Evolutionary conservation across 441 rosid species (phyloP).

Genomic region (Erodium moschatum): DNA sequence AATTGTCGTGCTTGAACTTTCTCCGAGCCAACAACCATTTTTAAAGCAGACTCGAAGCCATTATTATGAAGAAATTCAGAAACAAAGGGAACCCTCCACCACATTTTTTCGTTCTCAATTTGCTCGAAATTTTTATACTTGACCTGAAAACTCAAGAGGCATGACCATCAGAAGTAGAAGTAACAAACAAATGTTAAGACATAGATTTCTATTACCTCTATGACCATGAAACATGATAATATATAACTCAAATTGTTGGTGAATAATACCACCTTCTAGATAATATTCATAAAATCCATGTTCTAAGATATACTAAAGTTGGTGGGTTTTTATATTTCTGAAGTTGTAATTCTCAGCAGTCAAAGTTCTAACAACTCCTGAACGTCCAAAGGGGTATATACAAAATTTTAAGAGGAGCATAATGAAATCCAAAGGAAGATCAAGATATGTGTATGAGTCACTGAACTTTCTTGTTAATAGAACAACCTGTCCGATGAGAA

Average conservation of each 20-base stretch:
- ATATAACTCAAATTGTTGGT: neutral
- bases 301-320: no score
- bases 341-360: no score
- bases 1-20: conserved; percentile 71
- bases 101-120: conserved; percentile 63
- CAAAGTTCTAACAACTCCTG: no score
- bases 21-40: conserved; percentile 51
- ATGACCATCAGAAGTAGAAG: conserved; percentile 9
- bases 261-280: neutral
- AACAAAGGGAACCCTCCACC: conserved; percentile 76
- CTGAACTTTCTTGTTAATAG: no score
- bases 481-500: no score
- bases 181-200: neutral
- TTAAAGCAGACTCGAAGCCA: conserved; percentile 60
- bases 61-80: conserved; percentile 53
- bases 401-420: no score
- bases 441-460: no score
- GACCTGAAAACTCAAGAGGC: conserved; percentile 56
- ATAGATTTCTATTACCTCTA: neutral
- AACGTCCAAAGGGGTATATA: no score
- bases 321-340: no score
- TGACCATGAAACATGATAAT: neutral
- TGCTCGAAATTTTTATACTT: conserved; percentile 66
- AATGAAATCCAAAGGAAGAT: no score
- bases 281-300: neutral